Percentiles rank a stretch among this genome's conserved stretches.
These are phyloP conservation scores for Penicillium freii DNA, from an alignment of 2,329 filamentous ascomycete genomes.

Conservation along the genomic window DNA sequence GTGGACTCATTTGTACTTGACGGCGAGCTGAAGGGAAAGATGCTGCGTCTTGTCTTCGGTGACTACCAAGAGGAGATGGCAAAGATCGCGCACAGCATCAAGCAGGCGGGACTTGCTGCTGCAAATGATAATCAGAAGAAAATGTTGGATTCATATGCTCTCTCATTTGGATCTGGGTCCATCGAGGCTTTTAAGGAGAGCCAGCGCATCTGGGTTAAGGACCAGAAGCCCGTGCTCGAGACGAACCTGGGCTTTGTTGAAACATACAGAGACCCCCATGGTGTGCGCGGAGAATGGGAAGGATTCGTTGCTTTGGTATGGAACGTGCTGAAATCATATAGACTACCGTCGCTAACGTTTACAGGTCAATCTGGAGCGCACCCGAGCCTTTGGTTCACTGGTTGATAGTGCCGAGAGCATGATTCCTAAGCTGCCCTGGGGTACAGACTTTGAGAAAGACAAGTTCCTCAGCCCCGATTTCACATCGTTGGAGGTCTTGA, in stretches of 20 bases:
- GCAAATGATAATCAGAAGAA: conserved; percentile 71
- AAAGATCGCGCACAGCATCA: conserved; percentile 63
- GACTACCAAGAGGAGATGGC: conserved; percentile 72
- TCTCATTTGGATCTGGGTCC: conserved; percentile 72
- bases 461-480: conserved; percentile 95
- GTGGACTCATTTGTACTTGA: conserved; percentile 61
- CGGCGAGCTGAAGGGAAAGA: conserved; percentile 64
- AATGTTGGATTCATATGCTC: conserved; percentile 71
- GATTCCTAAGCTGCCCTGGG: conserved; percentile 89
- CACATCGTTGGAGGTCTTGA: conserved; percentile 86
- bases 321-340: conserved; percentile 2
- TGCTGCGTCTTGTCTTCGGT: conserved; percentile 69
- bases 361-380: conserved; percentile 80
- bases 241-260: conserved; percentile 82
- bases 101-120: conserved; percentile 65
- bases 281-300: conserved; percentile 80
- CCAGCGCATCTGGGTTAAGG: conserved; percentile 77
- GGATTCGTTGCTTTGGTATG: conserved; percentile 68
- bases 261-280: conserved; percentile 79
- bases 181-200: conserved; percentile 76
- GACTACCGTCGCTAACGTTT: conserved; percentile 27
- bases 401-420: conserved; percentile 77
- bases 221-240: conserved; percentile 77
- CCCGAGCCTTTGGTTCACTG: conserved; percentile 78
- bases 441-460: conserved; percentile 88